Evolutionary conservation across 129 eudicot genomes (phyloP), one percentile per base, ranked within the genome.

Genomic region (Erigeron canadensis): DNA sequence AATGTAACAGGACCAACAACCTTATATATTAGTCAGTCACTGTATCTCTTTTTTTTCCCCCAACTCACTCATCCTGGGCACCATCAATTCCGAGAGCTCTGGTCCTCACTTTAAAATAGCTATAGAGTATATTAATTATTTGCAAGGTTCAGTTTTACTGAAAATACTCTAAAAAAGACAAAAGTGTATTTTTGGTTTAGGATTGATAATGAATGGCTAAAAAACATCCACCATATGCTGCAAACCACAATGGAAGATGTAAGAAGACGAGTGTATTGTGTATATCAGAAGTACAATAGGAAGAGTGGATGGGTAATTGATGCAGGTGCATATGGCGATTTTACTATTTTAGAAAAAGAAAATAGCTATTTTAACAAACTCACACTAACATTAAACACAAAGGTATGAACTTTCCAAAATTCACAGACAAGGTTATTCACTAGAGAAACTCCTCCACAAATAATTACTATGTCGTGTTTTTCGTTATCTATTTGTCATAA

Each of bases 321-420:
- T 50, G 56, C 56, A 50, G 56, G 56, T 50, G 56, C 16, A 50
- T 50, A 59, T 21, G 42, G 65, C 23, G 42, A 12, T 15, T 50
- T n/a, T 2, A 40, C 23, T 17, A 12, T 15, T 50, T n/a, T 2
- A 40, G 47, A 46, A 67, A 46, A 7, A 8, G 23, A 65, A 7
- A 67, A 8, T 12, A 47, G 57, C 22, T 21, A 19, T 65, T 18
- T 8, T 19, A 69, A 77, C 79, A 80, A 73, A 73, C 67, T 77
- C 85, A 62, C 72, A 81, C 68, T 67, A 81, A 57, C 41, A 65
- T 43, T 65, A 80, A 70, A 67, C 75, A 70, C 74, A 74, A 83
- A 76, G 69, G 78, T 79, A 75, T 75, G 59, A 78, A 75, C 43
- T 73, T 46, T 44, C 82, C 63, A 69, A 76, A 75, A 72, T 66